Base-by-base conservation (phyloP, 2,329 filamentous ascomycete genomes). In the Atkinsonella texensis region DNA sequence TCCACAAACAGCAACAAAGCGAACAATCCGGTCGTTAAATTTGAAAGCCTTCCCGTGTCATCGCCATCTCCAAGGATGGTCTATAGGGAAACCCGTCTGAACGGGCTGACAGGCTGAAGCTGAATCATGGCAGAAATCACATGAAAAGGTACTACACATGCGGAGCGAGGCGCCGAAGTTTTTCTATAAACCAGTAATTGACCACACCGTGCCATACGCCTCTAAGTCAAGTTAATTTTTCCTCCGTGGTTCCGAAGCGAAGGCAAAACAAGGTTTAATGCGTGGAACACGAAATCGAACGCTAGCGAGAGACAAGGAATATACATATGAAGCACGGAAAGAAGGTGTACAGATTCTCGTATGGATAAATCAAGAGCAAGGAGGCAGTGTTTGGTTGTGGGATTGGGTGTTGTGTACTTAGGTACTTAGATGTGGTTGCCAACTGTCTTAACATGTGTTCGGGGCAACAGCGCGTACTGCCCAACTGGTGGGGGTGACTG, bases 391-490 rank as follows among this genome's bases (percentile, higher is more conserved):
- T 28, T 28, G 28, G 28, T 7, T 28, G 7, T 28, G 28, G 7
- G 28, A 28, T 28, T 6, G 28, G 28, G 28, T 28, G 28, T 28
- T 28, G 28, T 28, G 28, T 28, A 28, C 5, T 2, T 28, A 28
- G 28, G 28, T 28, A 28, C 5, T 55, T 58, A 70, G 44, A 70
- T 65, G 13, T 63, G 61, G 49, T 66, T 64, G 23, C 63, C 62
- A 20, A 57, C 62, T 10, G 56, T 58, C 56, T 66, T 68, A 42
- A 62, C 54, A 35, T 63, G 60, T 46, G 59, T 55, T n/a, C 65
- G 65, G 17, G 73, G 73, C 55, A 74, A 75, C 13, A 74, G 61
- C 40, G 69, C 69, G 55, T 73, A 76, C 55, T 72, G 72, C 18
- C 70, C 72, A n/a, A 72, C 65, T 10, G 71, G 72, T 6, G 70